Evolutionary conservation across 2,329 filamentous ascomycete genomes (phyloP).

Genomic region (Beauveria asiatica): DNA sequence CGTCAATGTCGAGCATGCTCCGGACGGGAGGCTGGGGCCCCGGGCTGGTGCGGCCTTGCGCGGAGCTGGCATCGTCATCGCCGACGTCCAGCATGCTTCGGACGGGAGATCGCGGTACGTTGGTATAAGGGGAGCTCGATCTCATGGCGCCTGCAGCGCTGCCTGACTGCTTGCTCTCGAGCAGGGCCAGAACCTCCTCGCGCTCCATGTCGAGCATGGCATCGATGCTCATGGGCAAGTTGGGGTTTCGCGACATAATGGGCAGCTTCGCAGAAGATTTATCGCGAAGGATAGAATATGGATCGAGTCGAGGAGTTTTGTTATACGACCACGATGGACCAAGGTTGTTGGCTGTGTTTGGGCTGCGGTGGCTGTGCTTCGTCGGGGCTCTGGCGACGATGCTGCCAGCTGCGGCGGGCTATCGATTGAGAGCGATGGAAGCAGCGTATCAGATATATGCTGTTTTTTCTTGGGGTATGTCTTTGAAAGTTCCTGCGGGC

Average conservation of each 20-base stretch:
- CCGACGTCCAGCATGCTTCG: constrained; percentile 59
- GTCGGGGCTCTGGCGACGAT: neutral
- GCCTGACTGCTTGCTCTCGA: constrained; percentile 42
- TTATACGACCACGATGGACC: neutral
- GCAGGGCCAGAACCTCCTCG: constrained; percentile 59
- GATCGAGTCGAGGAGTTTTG: neutral
- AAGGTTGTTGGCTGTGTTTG: neutral
- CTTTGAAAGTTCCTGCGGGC: neutral
- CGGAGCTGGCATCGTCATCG: constrained; percentile 28
- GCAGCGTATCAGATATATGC: neutral
- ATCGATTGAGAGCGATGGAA: neutral
- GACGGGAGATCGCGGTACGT: constrained; percentile 55
- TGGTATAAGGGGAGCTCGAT: constrained; percentile 46
- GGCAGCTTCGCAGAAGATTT: neutral
- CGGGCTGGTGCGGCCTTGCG: constrained; percentile 17
- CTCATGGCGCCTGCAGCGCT: constrained; percentile 30
- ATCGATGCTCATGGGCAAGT: constrained; percentile 62
- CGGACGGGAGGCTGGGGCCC: constrained; percentile 48
- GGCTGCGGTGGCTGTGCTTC: neutral
- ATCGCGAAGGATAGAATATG: neutral
- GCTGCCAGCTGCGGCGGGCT: neutral
- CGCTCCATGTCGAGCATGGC: constrained; percentile 70
- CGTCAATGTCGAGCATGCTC: constrained; percentile 56
- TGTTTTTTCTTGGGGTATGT: neutral
- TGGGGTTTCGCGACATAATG: constrained; percentile 24